Conservation (phyloP, 192 early-diverging fungal species). For the Diversispora epigaea region DNA sequence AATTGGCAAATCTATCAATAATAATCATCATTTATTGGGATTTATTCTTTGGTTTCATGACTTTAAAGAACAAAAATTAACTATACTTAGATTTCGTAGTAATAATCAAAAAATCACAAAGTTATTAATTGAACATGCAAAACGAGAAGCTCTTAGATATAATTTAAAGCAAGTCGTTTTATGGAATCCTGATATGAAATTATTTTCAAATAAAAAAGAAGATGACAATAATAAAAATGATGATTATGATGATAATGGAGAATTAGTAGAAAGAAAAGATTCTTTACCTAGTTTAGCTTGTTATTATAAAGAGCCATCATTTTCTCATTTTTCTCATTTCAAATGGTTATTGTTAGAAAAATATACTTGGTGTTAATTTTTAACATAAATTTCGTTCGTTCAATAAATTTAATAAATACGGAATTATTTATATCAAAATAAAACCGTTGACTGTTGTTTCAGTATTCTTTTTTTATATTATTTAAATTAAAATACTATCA, state of each 20-base stretch:
- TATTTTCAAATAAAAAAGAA: neutral
- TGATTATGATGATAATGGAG: neutral
- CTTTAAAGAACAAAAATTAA: neutral
- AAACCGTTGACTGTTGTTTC: no score
- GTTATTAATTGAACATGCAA: neutral
- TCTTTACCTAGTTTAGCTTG: conserved; percentile 17
- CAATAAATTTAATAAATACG: no score
- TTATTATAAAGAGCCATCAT: neutral
- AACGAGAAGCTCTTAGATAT: neutral
- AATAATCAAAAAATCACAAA: neutral
- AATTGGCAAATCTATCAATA: neutral
- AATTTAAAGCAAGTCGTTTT: conserved; percentile 6
- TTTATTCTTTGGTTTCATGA: conserved; percentile 4
- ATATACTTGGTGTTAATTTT: conserved; percentile 14
- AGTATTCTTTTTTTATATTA: no score
- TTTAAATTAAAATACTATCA: no score
- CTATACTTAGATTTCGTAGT: conserved; percentile 11
- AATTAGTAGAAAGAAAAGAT: neutral
- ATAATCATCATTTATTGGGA: neutral
- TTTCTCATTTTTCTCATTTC: neutral
- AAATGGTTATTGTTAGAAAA: conserved; percentile 19
- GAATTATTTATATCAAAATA: no score
- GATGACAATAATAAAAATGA: no score
- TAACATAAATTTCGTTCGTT: no score
- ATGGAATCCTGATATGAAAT: conserved; percentile 19